Base-by-base conservation (phyloP, 2,329 filamentous ascomycete species). In the Colletotrichum plurivorum region DNA sequence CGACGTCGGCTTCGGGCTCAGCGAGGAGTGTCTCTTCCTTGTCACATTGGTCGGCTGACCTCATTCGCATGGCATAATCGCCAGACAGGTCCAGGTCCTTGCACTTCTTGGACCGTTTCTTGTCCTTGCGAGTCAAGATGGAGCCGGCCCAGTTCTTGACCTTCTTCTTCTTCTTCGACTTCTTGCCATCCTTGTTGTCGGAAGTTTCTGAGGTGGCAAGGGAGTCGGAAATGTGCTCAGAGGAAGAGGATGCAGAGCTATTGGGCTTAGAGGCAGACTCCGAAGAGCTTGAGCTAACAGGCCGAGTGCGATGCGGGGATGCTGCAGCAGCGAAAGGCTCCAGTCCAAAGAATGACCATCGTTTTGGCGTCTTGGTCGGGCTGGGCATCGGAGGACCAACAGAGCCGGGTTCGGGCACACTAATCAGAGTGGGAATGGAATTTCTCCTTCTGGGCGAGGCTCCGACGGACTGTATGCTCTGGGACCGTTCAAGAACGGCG, bases 141-240 rank as follows among this genome's bases (percentile, higher is more conserved):
- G 89, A 88, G 39, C 90, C 90, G 18, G 89, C 89, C 90, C 90
- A 92, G 4, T 87, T 87, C 75, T 93, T 94, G 67, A 95, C 93
- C 78, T 93, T 93, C 81, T 93, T 94, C 76, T 91, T 87, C 71
- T 88, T 87, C 80, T 85, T 88, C 59, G 80, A 76, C 54, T 79
- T 79, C 73, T 81, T 82, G 41, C 70, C 71, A 1, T 63, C 61
- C 20, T 73, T 72, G 63, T 78, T 78, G 80, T 83, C 25, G 54
- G 72, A 13, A 60, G 69, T 36, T 6, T 74, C 75, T 2, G 71
- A 55, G 1, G 18, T 39, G 16, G 22, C 55, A 48, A 66, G 72
- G 4, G 72, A 72, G 13, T 83, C 78, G 0, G 76, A 75, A 41
- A 78, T 79, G 45, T 81, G 78, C 3, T 84, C 82, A 0, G 80